These are phyloP conservation scores for Jimgerdemannia flammicorona DNA, from an alignment of 192 early-diverging fungal species.

Conservation along the genomic window DNA sequence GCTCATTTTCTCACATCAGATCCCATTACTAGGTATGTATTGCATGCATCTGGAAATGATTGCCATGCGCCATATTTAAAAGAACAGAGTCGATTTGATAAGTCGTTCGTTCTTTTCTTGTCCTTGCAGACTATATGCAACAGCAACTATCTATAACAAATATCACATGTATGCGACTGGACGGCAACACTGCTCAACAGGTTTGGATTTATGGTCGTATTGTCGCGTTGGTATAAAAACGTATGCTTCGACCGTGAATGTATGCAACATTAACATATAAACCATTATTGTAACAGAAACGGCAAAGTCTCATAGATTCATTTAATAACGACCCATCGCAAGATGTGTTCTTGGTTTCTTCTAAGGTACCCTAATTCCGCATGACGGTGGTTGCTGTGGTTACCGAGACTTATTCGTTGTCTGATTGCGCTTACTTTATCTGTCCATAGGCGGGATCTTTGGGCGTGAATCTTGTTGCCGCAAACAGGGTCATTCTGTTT, in stretches of 20 bases:
- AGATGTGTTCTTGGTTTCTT: constrained; percentile 11
- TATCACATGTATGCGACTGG: constrained; percentile 36
- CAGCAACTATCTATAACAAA: background rate
- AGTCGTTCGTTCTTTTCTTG: background rate
- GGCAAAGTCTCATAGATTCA: background rate
- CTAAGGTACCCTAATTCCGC: constrained; percentile 5
- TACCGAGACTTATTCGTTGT: background rate
- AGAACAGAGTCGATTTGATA: background rate
- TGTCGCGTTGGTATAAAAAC: background rate
- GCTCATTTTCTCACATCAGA: constrained; percentile 68
- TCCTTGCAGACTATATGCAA: background rate
- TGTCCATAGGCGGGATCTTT: constrained; percentile 17
- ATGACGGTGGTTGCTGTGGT: background rate
- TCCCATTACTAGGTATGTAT: constrained; percentile 57
- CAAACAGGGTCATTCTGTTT: constrained; percentile 63
- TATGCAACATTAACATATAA: too few relatives aligned
- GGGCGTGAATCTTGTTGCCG: constrained; percentile 67
- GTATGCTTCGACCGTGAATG: background rate
- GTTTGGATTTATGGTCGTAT: background rate
- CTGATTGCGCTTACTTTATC: background rate
- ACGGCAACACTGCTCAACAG: constrained; percentile 35
- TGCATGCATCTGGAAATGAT: too few relatives aligned
- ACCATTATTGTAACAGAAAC: background rate
- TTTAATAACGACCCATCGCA: constrained; percentile 23
- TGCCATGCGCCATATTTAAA: too few relatives aligned